phyloP scores from a whole-genome alignment of 2,329 filamentous ascomycete species.

The Venturia oleaginea region DNA sequence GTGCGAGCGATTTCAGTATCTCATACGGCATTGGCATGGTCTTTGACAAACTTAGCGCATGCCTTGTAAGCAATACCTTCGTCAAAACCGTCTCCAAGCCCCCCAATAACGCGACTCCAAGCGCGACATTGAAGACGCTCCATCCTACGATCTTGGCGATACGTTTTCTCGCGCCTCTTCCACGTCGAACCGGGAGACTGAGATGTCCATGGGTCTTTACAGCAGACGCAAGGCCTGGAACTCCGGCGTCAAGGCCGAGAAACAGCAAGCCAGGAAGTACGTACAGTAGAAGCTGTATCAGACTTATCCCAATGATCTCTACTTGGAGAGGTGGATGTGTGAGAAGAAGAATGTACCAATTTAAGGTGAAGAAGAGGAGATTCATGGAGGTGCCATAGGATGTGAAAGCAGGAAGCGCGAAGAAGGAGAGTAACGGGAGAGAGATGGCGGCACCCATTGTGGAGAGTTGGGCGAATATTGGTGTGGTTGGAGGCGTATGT shows the following conservation, averaged over 20 bases:
- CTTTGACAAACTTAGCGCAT: slow-evolving; percentile 49
- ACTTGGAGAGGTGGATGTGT: slow-evolving; percentile 14
- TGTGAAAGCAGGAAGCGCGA: slow-evolving; percentile 28
- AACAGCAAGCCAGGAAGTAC: slow-evolving; percentile 11
- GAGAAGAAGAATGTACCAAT: slow-evolving; percentile 14
- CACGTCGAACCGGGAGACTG: slow-evolving; percentile 9
- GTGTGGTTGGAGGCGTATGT: not conserved
- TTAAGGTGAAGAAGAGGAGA: slow-evolving; percentile 16
- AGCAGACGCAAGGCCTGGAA: slow-evolving; percentile 10
- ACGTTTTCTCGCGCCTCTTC: not conserved
- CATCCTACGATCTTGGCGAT: slow-evolving; percentile 12
- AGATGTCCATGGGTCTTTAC: slow-evolving; percentile 14
- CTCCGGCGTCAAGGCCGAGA: slow-evolving; percentile 10
- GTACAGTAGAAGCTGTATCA: slow-evolving; percentile 10
- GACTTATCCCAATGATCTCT: slow-evolving; percentile 9
- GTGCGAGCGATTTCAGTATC: slow-evolving; percentile 45
- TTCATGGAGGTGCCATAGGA: slow-evolving; percentile 23
- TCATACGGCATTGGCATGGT: slow-evolving; percentile 54
- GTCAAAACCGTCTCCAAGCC: slow-evolving; percentile 47
- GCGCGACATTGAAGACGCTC: slow-evolving; percentile 10
- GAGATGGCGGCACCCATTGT: slow-evolving; percentile 25
- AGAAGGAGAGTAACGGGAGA: slow-evolving; percentile 14
- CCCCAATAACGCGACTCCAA: slow-evolving; percentile 33
- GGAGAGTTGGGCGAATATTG: slow-evolving; percentile 17
- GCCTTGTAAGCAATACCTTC: slow-evolving; percentile 43